Base-by-base conservation (phyloP, 306 rosid genomes). In the peach (Prunus persica) region DNA sequence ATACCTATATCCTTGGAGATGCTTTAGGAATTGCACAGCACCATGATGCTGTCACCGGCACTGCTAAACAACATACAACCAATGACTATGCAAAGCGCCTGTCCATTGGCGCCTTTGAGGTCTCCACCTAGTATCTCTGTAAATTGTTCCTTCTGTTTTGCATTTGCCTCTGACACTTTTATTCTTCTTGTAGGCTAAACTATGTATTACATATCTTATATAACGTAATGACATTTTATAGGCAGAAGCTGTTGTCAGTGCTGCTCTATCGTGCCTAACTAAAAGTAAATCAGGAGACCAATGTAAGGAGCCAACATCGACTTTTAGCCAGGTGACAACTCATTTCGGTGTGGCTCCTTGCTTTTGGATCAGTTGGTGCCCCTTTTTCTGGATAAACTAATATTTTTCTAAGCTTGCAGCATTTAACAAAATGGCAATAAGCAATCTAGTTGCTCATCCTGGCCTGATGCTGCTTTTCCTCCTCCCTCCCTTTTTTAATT, bases 1-100 rank as follows among this genome's bases (percentile, higher is more conserved):
- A 63, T 41, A 85, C 93, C 65, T 79, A 46, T 72, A 77, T 58
- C 75, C 96, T 93, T 2, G 98, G 86, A 56, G 97, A 91, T 78
- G 96, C 96, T 77, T 85, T 93, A 61, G 98, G 97, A 78, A 84
- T 86, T 71, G 88, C 82, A 30, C 98, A 94, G 76, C 98, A 91
- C 76, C 98, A 94, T 45, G 98, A 91, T 88, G 98, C 97, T 52
- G 87, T 85, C 70, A 63, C 82, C 14, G 98, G 98, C 65, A 93
- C 98, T 38, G 96, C 98, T 65, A 83, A 87, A 71, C 97, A 93
- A 41, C 94, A 88, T 77, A 90, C 97, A 45, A 93, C 98, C 41
- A 24, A 93, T 81, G 98, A 93, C 86, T 93, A 91, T 8, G 92
- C 79, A 69, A 90, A 91, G 82, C 92, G 98, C 54, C 78, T 91